Evolutionary conservation across 495 filamentous ascomycete species (phyloP), one percentile per base, ranked within the genome.

Genomic region (Lentithecium fluviatile): DNA sequence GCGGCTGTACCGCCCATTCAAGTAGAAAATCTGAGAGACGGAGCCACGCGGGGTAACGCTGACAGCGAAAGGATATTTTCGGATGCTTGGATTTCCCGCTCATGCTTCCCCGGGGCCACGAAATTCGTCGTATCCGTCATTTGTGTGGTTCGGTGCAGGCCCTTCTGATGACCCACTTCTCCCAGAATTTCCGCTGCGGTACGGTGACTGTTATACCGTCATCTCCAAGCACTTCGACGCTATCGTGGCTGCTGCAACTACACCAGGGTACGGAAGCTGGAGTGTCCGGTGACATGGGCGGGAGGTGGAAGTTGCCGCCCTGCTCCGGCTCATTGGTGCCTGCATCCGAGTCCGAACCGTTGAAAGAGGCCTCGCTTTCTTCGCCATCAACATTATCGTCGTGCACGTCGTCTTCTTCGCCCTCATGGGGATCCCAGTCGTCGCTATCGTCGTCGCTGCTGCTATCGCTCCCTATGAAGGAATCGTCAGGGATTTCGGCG

Each of bases 131-230:
- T 23, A 48, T 11, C 19, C 8, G 25, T 59, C 61, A 63, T 23
- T 61, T 64, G 47, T 64, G 65, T 13, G 72, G 73, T 55, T 75
- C 66, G 3, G 71, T 65, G 65, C 74, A 74, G 24, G 63, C 40
- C 45, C 66, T 47, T 34, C 70, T 20, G 17, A 70, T 66, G 1
- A 74, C 84, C 86, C 86, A 89, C 45, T 79, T 76, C 71, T 87
- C 82, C 86, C 86, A 89, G 52, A 81, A 69, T 56, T 80, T 78
- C 48, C 80, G 74, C 64, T 86, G 80, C 2, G 74, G 65, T 43
- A 78, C 75, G n/a, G 64, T 72, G 1, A 87, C 83, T 38, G 59
- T 52, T 0, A 73, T 48, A 0, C 84, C 85, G 60, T 86, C 77
- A 60, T 89, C 86, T 4, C 78, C 80, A 12, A 88, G 67, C 6